Base-by-base conservation (phyloP, 1,139 yeast genomes). In the Candida frijolesensis region DNA sequence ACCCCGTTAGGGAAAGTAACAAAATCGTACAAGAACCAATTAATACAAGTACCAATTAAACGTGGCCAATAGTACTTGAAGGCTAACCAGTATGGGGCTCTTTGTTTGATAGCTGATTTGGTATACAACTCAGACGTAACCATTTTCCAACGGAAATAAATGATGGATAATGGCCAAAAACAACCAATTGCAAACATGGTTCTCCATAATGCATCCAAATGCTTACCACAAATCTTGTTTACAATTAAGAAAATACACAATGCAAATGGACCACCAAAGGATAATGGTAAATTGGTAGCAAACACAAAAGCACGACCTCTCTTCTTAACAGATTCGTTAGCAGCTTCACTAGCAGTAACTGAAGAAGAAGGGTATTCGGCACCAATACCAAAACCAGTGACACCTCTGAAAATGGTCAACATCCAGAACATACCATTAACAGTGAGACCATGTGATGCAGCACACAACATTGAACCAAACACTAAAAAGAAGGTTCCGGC, bases 251-350 rank as follows among this genome's bases (percentile, higher is more conserved):
- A 87, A 41, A 86, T 74, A 51, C 77, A 74, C 49, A 84, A 65
- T n/a, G 90, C 88, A 65, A 87, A 84, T 14, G 94, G 94, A 8
- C 90, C 90, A 51, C 95, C 94, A 46, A 87, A 74, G 3, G 89
- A 75, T 44, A 87, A 70, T 3, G 94, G 94, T 45, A 87, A 71
- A 64, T 87, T 87, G 9, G 94, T 87, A 18, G 83, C 86, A 64
- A 87, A 58, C 42, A 82, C 77, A 59, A 87, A 85, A 4, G 80
- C 76, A 33, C 84, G 79, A 46, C 92, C 91, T 64, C 92, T 76
- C 60, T 78, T 76, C 60, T 75, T 82, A 44, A 78, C 74, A 1
- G 83, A 74, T 54, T 81, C 84, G 61, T 86, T 85, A 2, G 91
- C 88, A 35, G 90, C 87, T 64, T 86, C 92, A 41, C 84, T 80